Conservation (phyloP, 2,329 filamentous ascomycete species). For the Ceratocystis huliohia region DNA sequence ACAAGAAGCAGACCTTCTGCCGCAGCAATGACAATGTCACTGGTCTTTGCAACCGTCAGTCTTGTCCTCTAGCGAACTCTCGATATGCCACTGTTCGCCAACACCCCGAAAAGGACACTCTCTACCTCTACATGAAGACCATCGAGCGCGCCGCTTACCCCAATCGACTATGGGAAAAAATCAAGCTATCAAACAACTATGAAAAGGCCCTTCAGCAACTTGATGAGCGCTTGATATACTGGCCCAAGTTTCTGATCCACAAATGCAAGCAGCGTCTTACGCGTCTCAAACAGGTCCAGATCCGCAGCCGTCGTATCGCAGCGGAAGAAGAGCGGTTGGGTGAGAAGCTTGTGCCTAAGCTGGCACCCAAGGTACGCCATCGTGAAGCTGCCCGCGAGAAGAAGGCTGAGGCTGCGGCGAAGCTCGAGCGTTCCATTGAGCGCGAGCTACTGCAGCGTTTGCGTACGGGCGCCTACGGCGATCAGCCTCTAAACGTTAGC, state of each 20-base stretch:
- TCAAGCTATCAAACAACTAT: slow-evolving; percentile 84
- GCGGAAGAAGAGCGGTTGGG: slow-evolving; percentile 83
- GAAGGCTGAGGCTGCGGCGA: slow-evolving; percentile 70
- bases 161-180: slow-evolving; percentile 85
- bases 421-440: slow-evolving; percentile 93
- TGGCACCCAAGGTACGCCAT: slow-evolving; percentile 78
- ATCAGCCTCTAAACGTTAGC: slow-evolving; percentile 87
- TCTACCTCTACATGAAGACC: slow-evolving; percentile 97
- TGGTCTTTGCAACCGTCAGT: slow-evolving; percentile 73
- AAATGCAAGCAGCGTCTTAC: slow-evolving; percentile 96
- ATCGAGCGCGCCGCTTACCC: slow-evolving; percentile 80
- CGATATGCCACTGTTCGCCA: slow-evolving; percentile 85
- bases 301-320: slow-evolving; percentile 64
- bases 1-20: slow-evolving; percentile 85
- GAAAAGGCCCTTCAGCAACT: slow-evolving; percentile 77
- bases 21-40: slow-evolving; percentile 86
- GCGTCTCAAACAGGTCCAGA: slow-evolving; percentile 79
- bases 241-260: slow-evolving; percentile 83
- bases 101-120: slow-evolving; percentile 63
- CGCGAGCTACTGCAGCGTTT: slow-evolving; percentile 84
- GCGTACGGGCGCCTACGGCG: slow-evolving; percentile 84
- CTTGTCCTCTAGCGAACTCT: slow-evolving; percentile 80
- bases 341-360: slow-evolving; percentile 73
- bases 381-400: slow-evolving; percentile 64
- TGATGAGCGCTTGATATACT: slow-evolving; percentile 78